phyloP scores from a whole-genome alignment of 768 basidiomycete genomes.

The Pulveroboletus ravenelii region DNA sequence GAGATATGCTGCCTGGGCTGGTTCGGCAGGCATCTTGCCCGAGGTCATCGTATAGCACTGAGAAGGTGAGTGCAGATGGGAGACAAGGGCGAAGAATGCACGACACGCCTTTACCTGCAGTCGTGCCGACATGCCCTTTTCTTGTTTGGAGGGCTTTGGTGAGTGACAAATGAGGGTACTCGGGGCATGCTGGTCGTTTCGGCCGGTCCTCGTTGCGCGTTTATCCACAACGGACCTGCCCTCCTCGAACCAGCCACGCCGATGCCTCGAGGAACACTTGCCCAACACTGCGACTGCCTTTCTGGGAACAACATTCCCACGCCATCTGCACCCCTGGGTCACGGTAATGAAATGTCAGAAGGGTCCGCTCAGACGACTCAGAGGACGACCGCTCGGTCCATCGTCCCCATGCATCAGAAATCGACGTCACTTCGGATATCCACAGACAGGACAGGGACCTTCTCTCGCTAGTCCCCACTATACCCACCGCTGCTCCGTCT shows the following conservation, averaged over 20 bases:
- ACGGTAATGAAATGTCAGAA: constrained; percentile 21
- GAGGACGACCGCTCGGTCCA: not conserved
- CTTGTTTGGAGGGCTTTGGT: constrained; percentile 30
- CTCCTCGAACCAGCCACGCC: constrained; percentile 23
- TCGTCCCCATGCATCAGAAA: not conserved
- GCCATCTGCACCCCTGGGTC: constrained; percentile 8
- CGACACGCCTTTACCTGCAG: constrained; percentile 36
- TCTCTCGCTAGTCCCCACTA: constrained; percentile 15
- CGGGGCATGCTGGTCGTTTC: constrained; percentile 9
- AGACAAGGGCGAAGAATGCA: constrained; percentile 35
- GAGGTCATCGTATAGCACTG: constrained; percentile 35
- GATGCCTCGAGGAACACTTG: constrained; percentile 27
- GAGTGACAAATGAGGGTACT: constrained; percentile 17
- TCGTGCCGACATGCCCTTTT: constrained; percentile 31
- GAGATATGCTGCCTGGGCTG: constrained; percentile 43
- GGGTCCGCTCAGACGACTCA: not conserved
- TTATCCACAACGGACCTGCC: constrained; percentile 18
- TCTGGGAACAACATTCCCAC: constrained; percentile 13
- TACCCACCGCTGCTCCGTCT: constrained; percentile 21
- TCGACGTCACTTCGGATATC: constrained; percentile 10
- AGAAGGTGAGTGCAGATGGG: constrained; percentile 32
- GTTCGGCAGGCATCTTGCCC: constrained; percentile 30
- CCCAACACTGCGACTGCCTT: constrained; percentile 23
- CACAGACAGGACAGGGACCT: constrained; percentile 1
- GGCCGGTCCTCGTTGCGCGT: constrained; percentile 26